Evolutionary conservation across 2,329 filamentous ascomycete genomes (phyloP).

Genomic region (Chaetothyriales sp.): DNA sequence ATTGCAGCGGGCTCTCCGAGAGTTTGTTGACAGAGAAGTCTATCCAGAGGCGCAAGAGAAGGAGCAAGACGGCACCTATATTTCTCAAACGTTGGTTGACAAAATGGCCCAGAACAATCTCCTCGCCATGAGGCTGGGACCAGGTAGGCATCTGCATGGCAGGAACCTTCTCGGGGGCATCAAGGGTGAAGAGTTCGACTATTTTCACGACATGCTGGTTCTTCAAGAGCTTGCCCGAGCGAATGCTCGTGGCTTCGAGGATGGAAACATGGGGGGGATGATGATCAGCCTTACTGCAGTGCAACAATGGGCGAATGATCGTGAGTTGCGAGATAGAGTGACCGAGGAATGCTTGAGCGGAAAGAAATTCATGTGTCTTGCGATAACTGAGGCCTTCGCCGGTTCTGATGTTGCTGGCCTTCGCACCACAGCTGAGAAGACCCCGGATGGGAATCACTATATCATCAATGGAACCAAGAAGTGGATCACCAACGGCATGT

Average conservation of each 20-base stretch:
- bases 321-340: slow-evolving; percentile 47
- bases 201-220: slow-evolving; percentile 57
- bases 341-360: slow-evolving; percentile 53
- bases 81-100: slow-evolving; percentile 48
- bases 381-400: slow-evolving; percentile 62
- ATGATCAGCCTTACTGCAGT: slow-evolving; percentile 48
- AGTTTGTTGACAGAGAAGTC: slow-evolving; percentile 50
- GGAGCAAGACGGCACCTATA: slow-evolving; percentile 50
- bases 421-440: slow-evolving; percentile 49
- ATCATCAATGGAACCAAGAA: slow-evolving; percentile 59
- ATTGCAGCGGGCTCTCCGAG: slow-evolving; percentile 53
- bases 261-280: slow-evolving; percentile 59
- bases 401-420: slow-evolving; percentile 62
- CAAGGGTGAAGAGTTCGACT: slow-evolving; percentile 60
- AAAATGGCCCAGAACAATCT: slow-evolving; percentile 52
- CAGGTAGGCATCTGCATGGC: slow-evolving; percentile 51
- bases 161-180: slow-evolving; percentile 48
- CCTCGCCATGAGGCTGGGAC: slow-evolving; percentile 52
- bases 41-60: slow-evolving; percentile 50
- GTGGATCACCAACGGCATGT: slow-evolving; percentile 64
- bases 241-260: slow-evolving; percentile 66
- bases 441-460: slow-evolving; percentile 49
- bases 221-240: slow-evolving; percentile 53
- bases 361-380: slow-evolving; percentile 55
- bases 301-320: slow-evolving; percentile 52